Conservation (phyloP, 345 rosid species). For the Pistacia integerrima region DNA sequence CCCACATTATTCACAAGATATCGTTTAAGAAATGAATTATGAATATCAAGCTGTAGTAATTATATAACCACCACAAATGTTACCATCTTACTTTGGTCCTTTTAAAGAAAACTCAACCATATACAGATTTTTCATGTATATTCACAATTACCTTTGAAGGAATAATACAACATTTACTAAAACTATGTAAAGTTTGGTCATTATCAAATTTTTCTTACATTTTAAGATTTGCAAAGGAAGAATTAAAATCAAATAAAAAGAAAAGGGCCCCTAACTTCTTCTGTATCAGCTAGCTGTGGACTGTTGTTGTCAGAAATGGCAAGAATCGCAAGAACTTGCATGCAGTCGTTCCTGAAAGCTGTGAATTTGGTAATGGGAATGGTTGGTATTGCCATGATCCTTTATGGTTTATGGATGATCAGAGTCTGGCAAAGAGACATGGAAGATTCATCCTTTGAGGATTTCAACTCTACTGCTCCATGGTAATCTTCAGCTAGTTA, state of each 20-base stretch:
- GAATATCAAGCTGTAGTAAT: too few relatives aligned
- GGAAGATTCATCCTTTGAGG: constrained; percentile 29
- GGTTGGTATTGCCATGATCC: constrained; percentile 51
- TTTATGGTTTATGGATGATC: constrained; percentile 57
- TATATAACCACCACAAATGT: too few relatives aligned
- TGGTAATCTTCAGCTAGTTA: constrained; percentile 24
- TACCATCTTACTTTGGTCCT: too few relatives aligned
- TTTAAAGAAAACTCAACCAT: too few relatives aligned
- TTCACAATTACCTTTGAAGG: too few relatives aligned
- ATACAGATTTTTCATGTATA: too few relatives aligned
- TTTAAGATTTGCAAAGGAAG: background rate
- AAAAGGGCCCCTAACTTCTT: background rate
- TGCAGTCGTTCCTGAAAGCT: constrained; percentile 40
- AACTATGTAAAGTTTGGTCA: background rate
- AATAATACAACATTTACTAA: too few relatives aligned
- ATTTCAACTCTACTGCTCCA: constrained; percentile 32
- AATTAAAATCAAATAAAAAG: background rate
- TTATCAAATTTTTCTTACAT: constrained; percentile 3
- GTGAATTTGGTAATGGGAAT: constrained; percentile 48
- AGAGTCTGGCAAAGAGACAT: constrained; percentile 56
- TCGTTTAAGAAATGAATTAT: too few relatives aligned
- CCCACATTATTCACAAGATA: background rate
- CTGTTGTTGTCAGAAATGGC: constrained; percentile 24
- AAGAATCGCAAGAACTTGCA: constrained; percentile 32
- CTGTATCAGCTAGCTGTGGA: background rate